phyloP scores from a whole-genome alignment of 2,329 filamentous ascomycete species.

The Stagonosporopsis rhizophila region DNA sequence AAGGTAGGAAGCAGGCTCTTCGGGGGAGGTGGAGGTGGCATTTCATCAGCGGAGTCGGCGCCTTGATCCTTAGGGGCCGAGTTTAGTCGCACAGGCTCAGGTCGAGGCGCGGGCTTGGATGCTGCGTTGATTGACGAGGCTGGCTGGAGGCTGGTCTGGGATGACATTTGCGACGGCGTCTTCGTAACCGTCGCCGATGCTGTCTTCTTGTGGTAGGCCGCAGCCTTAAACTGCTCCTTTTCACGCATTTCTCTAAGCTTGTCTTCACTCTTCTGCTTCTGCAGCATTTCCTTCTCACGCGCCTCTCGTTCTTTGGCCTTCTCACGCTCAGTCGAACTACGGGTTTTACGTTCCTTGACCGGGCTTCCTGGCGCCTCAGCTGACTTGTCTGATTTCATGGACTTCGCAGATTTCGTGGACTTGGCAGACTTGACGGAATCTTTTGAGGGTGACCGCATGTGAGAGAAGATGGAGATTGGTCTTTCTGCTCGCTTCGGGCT shows the following conservation, averaged over 20 bases:
- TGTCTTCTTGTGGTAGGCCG: conserved; percentile 51
- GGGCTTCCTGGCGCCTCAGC: conserved; percentile 41
- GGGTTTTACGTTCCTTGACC: conserved; percentile 56
- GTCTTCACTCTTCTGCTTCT: conserved; percentile 68
- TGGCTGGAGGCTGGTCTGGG: conserved; percentile 42
- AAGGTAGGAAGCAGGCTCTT: conserved; percentile 58
- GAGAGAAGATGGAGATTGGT: conserved; percentile 42
- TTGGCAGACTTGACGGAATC: conserved; percentile 43
- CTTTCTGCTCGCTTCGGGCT: conserved; percentile 46
- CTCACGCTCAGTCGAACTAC: conserved; percentile 67
- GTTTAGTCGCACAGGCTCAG: conserved; percentile 36
- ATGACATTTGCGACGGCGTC: conserved; percentile 54
- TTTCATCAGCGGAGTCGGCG: conserved; percentile 57
- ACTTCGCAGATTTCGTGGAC: conserved; percentile 36
- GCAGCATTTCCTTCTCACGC: conserved; percentile 62
- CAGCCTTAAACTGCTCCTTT: conserved; percentile 73
- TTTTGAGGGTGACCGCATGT: conserved; percentile 46
- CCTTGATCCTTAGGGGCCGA: conserved; percentile 35
- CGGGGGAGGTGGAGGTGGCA: conserved; percentile 68
- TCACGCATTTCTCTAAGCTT: conserved; percentile 72
- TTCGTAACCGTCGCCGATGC: conserved; percentile 53
- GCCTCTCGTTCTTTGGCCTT: conserved; percentile 66
- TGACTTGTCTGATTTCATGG: conserved; percentile 36
- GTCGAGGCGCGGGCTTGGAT: conserved; percentile 40
- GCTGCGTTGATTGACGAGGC: conserved; percentile 51